Evolutionary conservation across 495 filamentous ascomycete genomes (phyloP).

Genomic region (Podospora pseudocomata): DNA sequence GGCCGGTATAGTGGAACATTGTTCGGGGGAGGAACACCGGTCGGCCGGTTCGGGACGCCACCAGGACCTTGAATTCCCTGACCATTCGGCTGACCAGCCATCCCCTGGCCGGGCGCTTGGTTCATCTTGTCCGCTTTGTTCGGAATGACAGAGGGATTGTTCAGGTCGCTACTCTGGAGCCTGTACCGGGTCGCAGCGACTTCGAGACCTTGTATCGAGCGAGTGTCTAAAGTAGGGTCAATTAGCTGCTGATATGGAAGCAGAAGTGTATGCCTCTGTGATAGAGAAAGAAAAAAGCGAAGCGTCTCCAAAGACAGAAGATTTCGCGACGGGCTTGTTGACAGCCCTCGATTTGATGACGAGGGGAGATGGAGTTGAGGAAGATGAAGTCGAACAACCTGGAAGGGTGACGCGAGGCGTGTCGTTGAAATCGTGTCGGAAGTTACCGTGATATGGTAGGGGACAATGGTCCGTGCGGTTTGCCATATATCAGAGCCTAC

Average conservation of each 20-base stretch:
- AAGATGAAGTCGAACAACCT: neutral
- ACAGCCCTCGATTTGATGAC: neutral
- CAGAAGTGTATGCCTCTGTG: neutral
- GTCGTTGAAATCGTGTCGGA: neutral
- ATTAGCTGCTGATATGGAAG: neutral
- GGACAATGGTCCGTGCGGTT: neutral
- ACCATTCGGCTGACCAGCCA: conserved; percentile 21
- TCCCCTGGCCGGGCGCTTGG: conserved; percentile 32
- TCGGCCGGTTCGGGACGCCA: neutral
- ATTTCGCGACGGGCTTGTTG: neutral
- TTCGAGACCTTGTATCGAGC: neutral
- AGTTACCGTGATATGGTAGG: neutral
- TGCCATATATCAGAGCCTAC: neutral
- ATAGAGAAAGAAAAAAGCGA: neutral
- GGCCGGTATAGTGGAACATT: conserved; percentile 36
- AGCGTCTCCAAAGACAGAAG: neutral
- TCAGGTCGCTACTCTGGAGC: neutral
- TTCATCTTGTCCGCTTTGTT: conserved; percentile 31
- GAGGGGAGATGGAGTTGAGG: neutral
- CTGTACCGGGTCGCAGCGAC: neutral
- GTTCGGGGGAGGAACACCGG: conserved; percentile 7
- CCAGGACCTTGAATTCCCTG: conserved; percentile 10
- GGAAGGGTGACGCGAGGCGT: neutral
- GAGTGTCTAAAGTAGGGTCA: neutral
- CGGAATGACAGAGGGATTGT: neutral